phyloP scores from a whole-genome alignment of 1,284 basidiomycete genomes.

The Flammula alnicola region DNA sequence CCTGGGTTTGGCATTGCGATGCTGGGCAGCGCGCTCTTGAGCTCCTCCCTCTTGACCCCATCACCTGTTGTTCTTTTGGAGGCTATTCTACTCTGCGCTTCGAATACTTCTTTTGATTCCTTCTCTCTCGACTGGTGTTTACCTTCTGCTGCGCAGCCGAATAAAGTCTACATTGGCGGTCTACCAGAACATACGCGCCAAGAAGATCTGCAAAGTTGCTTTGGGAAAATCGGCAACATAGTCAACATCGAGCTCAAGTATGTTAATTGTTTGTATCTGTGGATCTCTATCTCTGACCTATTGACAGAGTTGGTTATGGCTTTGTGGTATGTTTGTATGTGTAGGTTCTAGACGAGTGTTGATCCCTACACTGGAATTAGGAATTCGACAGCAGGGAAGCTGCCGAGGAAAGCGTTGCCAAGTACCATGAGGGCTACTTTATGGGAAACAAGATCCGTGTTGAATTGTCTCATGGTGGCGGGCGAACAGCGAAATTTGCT shows the following conservation, averaged over 20 bases:
- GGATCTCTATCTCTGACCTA: constrained; percentile 14
- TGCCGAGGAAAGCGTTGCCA: constrained; percentile 82
- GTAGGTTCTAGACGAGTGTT: background rate
- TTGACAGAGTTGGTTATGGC: constrained; percentile 74
- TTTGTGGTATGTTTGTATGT: constrained; percentile 68
- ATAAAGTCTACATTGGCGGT: constrained; percentile 88
- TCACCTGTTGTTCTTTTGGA: constrained; percentile 39
- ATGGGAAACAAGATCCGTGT: constrained; percentile 90
- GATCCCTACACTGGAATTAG: constrained; percentile 39
- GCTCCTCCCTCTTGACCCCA: constrained; percentile 30
- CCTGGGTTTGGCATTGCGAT: constrained; percentile 35
- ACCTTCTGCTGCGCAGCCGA: constrained; percentile 77
- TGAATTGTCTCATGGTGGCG: constrained; percentile 81
- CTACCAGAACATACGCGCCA: constrained; percentile 82
- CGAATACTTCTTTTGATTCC: constrained; percentile 50
- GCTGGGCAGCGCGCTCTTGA: constrained; percentile 38
- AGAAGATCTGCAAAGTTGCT: constrained; percentile 83
- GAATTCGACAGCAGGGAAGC: constrained; percentile 82
- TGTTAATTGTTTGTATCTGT: constrained; percentile 36
- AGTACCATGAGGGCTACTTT: constrained; percentile 85
- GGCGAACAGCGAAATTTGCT: constrained; percentile 74
- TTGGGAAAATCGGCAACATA: constrained; percentile 82
- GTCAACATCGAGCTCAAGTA: constrained; percentile 82
- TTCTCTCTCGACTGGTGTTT: constrained; percentile 62
- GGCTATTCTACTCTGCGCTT: constrained; percentile 41